Percentiles rank a stretch among this genome's conserved stretches.
Conservation (phyloP, 2,329 filamentous ascomycete genomes). For the Pyricularia grisea region DNA sequence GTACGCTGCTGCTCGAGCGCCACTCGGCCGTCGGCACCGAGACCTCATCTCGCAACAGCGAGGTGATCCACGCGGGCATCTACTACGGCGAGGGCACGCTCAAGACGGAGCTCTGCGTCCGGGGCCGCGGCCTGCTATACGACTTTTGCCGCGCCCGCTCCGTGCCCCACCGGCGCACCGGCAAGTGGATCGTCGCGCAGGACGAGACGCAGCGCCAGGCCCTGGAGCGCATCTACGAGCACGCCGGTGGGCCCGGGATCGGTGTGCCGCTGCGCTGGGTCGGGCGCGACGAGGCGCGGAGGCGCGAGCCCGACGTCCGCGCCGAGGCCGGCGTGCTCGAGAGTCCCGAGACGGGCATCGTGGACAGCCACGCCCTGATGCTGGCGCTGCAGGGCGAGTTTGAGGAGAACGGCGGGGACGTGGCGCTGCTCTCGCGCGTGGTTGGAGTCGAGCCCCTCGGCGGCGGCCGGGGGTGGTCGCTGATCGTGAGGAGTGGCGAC, state of each 20-base stretch:
- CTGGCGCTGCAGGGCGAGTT: constrained; percentile 66
- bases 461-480: constrained; percentile 57
- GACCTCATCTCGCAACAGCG: constrained; percentile 83
- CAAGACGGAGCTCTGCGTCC: constrained; percentile 76
- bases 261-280: constrained; percentile 61
- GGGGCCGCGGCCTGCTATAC: constrained; percentile 71
- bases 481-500: constrained; percentile 40
- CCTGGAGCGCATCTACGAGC: constrained; percentile 39
- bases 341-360: constrained; percentile 76
- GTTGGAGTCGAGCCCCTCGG: constrained; percentile 43
- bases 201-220: constrained; percentile 58
- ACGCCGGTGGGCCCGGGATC: constrained; percentile 24
- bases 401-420: constrained; percentile 65
- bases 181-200: constrained; percentile 95
- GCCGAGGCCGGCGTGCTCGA: constrained; percentile 70
- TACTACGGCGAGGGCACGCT: constrained; percentile 73
- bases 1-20: constrained; percentile 65
- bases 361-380: constrained; percentile 85
- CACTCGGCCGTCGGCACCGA: constrained; percentile 71
- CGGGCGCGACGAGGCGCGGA: constrained; percentile 45
- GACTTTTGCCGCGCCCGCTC: constrained; percentile 56
- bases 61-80: constrained; percentile 92
- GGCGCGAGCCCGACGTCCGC: constrained; percentile 65
- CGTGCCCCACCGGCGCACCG: constrained; percentile 65
- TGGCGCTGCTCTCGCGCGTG: constrained; percentile 62